A percentile compares a stretch with the other conserved stretches of the same genome.
Conservation (phyloP, 345 rosid genomes). For the Trapa bicornis region DNA sequence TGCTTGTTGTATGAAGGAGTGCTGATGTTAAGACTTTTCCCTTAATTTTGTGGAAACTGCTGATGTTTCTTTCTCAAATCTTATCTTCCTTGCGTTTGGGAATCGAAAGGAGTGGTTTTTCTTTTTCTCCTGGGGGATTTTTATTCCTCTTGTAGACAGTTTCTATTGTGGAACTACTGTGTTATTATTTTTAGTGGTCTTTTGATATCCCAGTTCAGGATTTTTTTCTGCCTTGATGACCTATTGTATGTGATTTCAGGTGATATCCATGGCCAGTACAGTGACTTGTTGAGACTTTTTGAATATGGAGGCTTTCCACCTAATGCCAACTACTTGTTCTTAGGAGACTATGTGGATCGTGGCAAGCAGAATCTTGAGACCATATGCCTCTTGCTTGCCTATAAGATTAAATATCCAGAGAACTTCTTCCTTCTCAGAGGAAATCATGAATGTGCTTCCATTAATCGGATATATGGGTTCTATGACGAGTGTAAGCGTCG, state of each 20-base stretch:
- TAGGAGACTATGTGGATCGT: constrained; percentile 92
- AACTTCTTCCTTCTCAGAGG: constrained; percentile 87
- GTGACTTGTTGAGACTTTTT: constrained; percentile 80
- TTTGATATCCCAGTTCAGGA: background rate
- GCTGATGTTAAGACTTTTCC: background rate
- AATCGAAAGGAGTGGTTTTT: background rate
- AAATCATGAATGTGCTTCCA: constrained; percentile 90
- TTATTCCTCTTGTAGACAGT: background rate
- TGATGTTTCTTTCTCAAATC: background rate
- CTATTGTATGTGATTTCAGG: constrained; percentile 28
- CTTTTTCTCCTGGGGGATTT: too few relatives aligned
- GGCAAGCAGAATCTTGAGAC: constrained; percentile 98
- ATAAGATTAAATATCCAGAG: constrained; percentile 82
- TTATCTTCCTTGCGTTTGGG: background rate
- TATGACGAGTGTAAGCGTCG: constrained; percentile 91
- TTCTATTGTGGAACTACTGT: too few relatives aligned
- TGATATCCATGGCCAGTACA: constrained; percentile 87
- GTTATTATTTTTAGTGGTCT: background rate
- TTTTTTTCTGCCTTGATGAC: background rate
- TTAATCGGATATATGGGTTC: constrained; percentile 84
- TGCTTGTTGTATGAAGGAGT: background rate
- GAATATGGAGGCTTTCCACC: constrained; percentile 98
- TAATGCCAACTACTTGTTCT: constrained; percentile 66
- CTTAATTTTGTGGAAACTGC: background rate
- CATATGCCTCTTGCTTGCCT: constrained; percentile 82